Evolutionary conservation across 371 early-diverging fungal genomes (phyloP).

Genomic region (Zopfochytrium polystomum): DNA sequence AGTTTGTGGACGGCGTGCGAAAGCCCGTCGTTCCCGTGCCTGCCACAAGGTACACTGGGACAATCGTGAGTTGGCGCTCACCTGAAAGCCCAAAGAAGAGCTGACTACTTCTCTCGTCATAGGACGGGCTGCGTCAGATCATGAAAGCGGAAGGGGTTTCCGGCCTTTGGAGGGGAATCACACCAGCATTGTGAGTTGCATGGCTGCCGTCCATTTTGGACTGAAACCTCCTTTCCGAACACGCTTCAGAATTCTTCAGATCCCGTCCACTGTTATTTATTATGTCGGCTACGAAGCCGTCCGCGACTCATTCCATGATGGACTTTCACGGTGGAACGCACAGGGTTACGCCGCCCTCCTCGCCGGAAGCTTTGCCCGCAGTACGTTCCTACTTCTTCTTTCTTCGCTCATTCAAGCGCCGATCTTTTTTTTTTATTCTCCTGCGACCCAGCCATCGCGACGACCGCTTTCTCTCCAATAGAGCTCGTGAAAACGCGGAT

Average conservation of each 20-base stretch:
- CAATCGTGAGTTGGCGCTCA: neutral
- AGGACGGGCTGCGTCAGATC: conserved; percentile 80
- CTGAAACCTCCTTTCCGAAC: neutral
- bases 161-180: conserved; percentile 83
- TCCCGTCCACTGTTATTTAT: conserved; percentile 90
- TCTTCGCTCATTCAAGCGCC: too few relatives aligned
- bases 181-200: conserved; percentile 66
- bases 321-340: conserved; percentile 19
- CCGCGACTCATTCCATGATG: conserved; percentile 51
- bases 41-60: neutral
- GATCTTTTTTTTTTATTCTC: conserved; percentile 1
- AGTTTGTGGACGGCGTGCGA: neutral
- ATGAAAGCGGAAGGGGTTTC: conserved; percentile 71
- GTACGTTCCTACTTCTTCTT: conserved; percentile 39
- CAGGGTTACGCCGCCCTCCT: conserved; percentile 65
- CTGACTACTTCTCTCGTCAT: conserved; percentile 5
- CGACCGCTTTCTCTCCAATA: conserved; percentile 79
- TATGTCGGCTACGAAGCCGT: conserved; percentile 91
- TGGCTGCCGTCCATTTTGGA: neutral
- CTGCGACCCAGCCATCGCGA: conserved; percentile 61
- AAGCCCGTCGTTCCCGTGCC: neutral
- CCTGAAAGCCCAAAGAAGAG: neutral
- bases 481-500: conserved; percentile 87
- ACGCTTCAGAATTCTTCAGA: conserved; percentile 63
- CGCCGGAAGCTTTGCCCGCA: conserved; percentile 79